These are phyloP conservation scores for Leptodontidium sp. DNA, from an alignment of 2,329 filamentous ascomycete species.

Conservation along the genomic window DNA sequence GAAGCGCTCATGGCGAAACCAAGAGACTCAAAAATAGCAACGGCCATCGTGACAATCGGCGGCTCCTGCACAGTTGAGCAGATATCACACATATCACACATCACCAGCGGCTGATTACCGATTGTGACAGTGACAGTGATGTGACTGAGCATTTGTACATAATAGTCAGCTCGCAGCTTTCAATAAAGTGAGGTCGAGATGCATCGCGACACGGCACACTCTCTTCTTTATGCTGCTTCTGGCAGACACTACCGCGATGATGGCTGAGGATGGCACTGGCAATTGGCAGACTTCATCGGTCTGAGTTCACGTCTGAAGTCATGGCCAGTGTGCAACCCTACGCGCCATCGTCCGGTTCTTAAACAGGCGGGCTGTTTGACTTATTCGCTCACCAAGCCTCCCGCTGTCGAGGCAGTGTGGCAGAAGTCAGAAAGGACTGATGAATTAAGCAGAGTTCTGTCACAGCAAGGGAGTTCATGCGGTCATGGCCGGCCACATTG, in stretches of 20 bases:
- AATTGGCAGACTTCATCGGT: constrained; percentile 4
- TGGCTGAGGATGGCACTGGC: constrained; percentile 1
- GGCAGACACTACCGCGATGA: constrained; percentile 1
- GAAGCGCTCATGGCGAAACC: constrained; percentile 14
- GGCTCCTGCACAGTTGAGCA: constrained; percentile 10
- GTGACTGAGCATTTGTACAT: constrained; percentile 9
- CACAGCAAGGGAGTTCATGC: not conserved
- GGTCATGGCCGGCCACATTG: constrained; percentile 6
- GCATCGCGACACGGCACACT: constrained; percentile 10
- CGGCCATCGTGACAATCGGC: constrained; percentile 1
- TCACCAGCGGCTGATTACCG: constrained; percentile 9
- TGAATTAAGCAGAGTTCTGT: constrained; percentile 8
- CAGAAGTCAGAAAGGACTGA: not conserved
- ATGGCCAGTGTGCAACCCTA: not conserved
- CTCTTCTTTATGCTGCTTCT: constrained; percentile 14
- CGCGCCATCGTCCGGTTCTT: constrained; percentile 10
- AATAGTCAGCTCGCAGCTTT: constrained; percentile 8
- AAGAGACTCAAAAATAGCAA: constrained; percentile 1
- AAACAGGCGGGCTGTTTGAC: constrained; percentile 13
- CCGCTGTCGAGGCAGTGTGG: constrained; percentile 17
- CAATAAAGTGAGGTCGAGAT: constrained; percentile 4
- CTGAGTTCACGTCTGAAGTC: constrained; percentile 4
- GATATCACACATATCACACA: constrained; percentile 13
- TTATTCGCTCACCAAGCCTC: constrained; percentile 5
- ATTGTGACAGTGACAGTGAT: constrained; percentile 16